Conservation (phyloP, 148 eudicot genomes). For the Rhododendron ferrugineum region DNA sequence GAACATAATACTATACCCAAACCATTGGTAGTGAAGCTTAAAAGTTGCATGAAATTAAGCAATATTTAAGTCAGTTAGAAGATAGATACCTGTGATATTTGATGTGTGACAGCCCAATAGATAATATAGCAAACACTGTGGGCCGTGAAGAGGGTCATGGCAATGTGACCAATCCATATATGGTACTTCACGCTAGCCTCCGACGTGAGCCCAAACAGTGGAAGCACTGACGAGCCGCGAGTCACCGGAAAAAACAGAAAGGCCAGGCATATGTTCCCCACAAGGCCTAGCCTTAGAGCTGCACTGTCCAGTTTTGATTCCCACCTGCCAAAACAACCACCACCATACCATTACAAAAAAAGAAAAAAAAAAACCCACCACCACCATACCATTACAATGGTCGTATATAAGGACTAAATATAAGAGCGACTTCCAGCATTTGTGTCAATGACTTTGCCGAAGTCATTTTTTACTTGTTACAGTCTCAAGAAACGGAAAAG, state of each 20-base stretch:
- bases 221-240: slow-evolving; percentile 62
- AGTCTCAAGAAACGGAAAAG: not conserved
- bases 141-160: slow-evolving; percentile 59
- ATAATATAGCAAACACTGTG: slow-evolving; percentile 60
- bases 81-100: slow-evolving; percentile 41
- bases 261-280: slow-evolving; percentile 59
- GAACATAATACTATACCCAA: not conserved
- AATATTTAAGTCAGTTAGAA: not conserved
- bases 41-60: not conserved
- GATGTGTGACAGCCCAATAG: slow-evolving; percentile 47
- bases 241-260: slow-evolving; percentile 80
- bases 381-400: not conserved
- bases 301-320: slow-evolving; percentile 52
- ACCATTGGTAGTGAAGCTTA: not conserved
- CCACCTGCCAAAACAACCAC: slow-evolving; percentile 42
- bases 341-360: not conserved
- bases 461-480: not conserved
- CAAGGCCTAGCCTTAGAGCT: slow-evolving; percentile 45
- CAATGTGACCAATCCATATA: slow-evolving; percentile 70
- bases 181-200: slow-evolving; percentile 82
- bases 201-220: slow-evolving; percentile 68
- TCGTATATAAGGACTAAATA: not conserved
- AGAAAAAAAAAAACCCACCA: not conserved
- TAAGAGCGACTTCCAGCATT: not conserved
- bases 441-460: not conserved